phyloP scores from a whole-genome alignment of 2,329 filamentous ascomycete genomes.

The Tolypocladium pustulatum region DNA sequence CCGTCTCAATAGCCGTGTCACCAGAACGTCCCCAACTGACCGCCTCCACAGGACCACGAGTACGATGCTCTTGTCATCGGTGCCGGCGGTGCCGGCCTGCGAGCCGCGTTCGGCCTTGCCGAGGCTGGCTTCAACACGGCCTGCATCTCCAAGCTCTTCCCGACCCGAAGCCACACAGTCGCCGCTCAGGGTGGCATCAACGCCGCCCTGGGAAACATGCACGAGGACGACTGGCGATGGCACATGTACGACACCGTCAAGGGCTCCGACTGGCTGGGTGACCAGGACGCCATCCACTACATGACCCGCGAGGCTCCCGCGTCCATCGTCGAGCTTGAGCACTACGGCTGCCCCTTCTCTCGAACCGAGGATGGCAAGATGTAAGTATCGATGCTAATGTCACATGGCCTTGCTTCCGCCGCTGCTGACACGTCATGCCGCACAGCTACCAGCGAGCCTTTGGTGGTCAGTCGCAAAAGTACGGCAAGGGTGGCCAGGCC shows the following conservation, averaged over 20 bases:
- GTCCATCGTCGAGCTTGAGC: slow-evolving; percentile 88
- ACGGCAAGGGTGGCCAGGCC: slow-evolving; percentile 91
- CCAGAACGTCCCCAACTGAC: slow-evolving; percentile 7
- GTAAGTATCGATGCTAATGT: slow-evolving; percentile 34
- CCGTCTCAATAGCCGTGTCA: slow-evolving; percentile 54
- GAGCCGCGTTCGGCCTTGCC: slow-evolving; percentile 75
- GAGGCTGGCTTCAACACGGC: slow-evolving; percentile 86
- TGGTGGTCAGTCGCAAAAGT: slow-evolving; percentile 93
- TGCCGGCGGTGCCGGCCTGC: slow-evolving; percentile 70
- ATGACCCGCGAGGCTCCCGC: slow-evolving; percentile 93
- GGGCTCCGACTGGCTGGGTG: slow-evolving; percentile 93
- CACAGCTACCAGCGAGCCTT: slow-evolving; percentile 90
- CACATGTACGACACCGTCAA: slow-evolving; percentile 99
- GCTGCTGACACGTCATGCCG: slow-evolving; percentile 5
- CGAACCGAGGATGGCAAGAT: slow-evolving; percentile 95
- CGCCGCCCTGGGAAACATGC: slow-evolving; percentile 87
- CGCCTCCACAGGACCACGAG: slow-evolving; percentile 71
- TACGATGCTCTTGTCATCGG: slow-evolving; percentile 96
- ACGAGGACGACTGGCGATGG: slow-evolving; percentile 97
- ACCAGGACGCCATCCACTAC: slow-evolving; percentile 97
- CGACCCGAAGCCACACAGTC: slow-evolving; percentile 76
- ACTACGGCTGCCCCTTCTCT: slow-evolving; percentile 95
- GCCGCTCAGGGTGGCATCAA: slow-evolving; percentile 80
- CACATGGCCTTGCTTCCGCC: too few species aligned
- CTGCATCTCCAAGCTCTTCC: slow-evolving; percentile 80